Conservation (phyloP, 441 rosid genomes). For the Pelargonium exstipulatum region DNA sequence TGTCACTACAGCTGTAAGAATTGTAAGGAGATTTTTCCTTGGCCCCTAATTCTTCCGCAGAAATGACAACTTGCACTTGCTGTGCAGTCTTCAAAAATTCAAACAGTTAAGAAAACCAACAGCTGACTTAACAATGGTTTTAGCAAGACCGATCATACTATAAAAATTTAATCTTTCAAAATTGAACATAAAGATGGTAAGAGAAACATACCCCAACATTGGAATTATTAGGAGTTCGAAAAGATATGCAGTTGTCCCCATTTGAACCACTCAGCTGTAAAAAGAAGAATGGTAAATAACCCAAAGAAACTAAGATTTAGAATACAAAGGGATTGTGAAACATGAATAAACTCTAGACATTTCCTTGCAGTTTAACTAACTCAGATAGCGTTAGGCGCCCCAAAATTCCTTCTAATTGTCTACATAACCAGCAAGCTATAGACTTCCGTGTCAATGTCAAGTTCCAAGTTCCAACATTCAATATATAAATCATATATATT, state of each 20-base stretch:
- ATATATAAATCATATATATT: not conserved
- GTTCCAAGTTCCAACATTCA: not conserved
- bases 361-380: not conserved
- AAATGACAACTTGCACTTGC: conserved; percentile 57
- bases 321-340: conserved; percentile 6
- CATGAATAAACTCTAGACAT: not conserved
- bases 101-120: conserved; percentile 18
- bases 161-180: conserved; percentile 13
- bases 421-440: not conserved
- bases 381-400: not conserved
- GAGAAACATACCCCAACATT: conserved; percentile 51
- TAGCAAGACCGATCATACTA: not conserved
- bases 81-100: conserved; percentile 53
- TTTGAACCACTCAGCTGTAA: conserved; percentile 57
- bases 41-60: conserved; percentile 85
- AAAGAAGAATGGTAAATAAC: conserved; percentile 14
- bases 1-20: conserved; percentile 54
- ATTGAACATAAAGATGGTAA: conserved; percentile 17
- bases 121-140: conserved; percentile 16
- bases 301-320: conserved; percentile 9
- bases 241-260: conserved; percentile 62
- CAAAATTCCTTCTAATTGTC: too few relatives aligned
- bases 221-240: conserved; percentile 58
- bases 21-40: conserved; percentile 80
- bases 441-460: not conserved